Evolutionary conservation across 495 filamentous ascomycete genomes (phyloP), one percentile per base, ranked within the genome.

Genomic region (Lindgomyces ingoldianus): DNA sequence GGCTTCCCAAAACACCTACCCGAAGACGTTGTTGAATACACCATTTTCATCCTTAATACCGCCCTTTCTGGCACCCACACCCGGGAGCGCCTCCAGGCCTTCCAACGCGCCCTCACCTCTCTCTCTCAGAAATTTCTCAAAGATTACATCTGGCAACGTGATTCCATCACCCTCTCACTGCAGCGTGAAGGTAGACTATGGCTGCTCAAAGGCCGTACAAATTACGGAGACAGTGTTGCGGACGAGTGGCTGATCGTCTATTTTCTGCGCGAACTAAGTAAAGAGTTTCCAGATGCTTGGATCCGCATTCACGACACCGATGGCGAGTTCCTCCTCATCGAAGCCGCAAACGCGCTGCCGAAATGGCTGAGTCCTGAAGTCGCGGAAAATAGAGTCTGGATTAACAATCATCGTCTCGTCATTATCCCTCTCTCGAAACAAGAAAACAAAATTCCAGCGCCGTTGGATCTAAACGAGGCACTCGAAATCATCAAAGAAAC

Each of bases 241-340:
- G 94, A 98, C 71, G 95, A 98, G 78, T 98, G 94, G 94, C 83
- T 97, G 1, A 86, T 97, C 54, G 91, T 97, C 25, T 96, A 93
- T 74, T 74, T 98, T 11, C 82, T 98, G n/a, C 85, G 89, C 36
- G 88, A 91, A 70, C 75, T 97, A 60, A 93, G 86, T 70, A 88
- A 80, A 68, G 75, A 83, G 57, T 91, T 89, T 65, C 80, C 83
- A 54, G 82, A 89, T 57, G 77, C 93, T 8, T 98, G 93, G 94
- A 81, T 92, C 42, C 84, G 87, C 49, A 83, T 96, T 4, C 84
- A 81, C 64, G 94, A 98, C 74, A 86, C 85, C 24, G 95, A 98
- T 77, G 94, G 94, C 62, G 91, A 98, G 70, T 98, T 98, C 69
- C 82, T 98, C 33, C 84, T 98, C 49, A 87, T 96, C 69, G 94